Conservation (phyloP, 2,329 filamentous ascomycete genomes). For the Pezicula rhizophila region DNA sequence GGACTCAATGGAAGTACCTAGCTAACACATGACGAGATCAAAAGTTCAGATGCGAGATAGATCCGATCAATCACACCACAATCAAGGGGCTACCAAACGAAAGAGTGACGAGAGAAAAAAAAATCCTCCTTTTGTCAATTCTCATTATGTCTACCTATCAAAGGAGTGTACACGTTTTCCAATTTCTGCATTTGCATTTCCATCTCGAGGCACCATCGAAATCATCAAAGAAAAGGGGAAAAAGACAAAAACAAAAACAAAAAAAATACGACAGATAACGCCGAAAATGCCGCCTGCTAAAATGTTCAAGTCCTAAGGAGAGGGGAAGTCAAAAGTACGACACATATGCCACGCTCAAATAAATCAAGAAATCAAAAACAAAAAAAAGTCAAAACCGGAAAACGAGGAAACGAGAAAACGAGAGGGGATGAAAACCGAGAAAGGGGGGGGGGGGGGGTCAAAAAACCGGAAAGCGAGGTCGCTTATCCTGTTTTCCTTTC, state of each 20-base stretch:
- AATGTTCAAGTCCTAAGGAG: neutral
- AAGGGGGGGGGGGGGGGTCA: slow-evolving; percentile 8
- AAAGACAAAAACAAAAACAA: slow-evolving; percentile 9
- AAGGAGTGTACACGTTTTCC: neutral
- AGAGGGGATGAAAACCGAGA: slow-evolving; percentile 2
- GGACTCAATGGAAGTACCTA: no score
- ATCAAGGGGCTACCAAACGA: no score
- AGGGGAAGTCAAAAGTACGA: neutral
- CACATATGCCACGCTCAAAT: neutral
- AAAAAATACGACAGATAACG: slow-evolving; percentile 6
- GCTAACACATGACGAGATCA: no score
- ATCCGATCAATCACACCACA: no score
- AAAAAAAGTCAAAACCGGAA: slow-evolving; percentile 10
- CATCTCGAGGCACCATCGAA: neutral
- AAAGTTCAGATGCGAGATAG: no score
- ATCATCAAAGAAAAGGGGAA: neutral
- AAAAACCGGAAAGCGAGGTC: neutral
- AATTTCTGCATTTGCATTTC: neutral
- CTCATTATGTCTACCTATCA: neutral
- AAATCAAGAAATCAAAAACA: slow-evolving; percentile 6
- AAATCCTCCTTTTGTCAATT: no score
- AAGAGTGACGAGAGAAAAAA: no score
- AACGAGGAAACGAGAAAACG: slow-evolving; percentile 6
- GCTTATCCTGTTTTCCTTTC: neutral
- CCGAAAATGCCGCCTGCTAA: slow-evolving; percentile 14